These are phyloP conservation scores for Aspergillus vadensis DNA, from an alignment of 2,329 filamentous ascomycete genomes.

Conservation along the genomic window DNA sequence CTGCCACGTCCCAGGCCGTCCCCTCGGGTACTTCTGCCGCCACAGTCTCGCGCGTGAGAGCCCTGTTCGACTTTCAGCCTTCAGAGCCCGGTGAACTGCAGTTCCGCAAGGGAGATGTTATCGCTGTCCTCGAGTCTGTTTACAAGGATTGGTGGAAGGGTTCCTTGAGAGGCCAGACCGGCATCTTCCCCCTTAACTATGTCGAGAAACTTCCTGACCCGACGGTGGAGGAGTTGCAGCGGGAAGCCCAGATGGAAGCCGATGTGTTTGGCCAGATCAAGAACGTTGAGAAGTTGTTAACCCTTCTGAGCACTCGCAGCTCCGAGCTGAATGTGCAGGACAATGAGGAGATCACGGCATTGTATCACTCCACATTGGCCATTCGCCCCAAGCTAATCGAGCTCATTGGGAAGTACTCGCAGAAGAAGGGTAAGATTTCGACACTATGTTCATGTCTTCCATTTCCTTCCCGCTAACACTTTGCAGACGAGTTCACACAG, in stretches of 20 bases:
- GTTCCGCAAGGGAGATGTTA: conserved; percentile 95
- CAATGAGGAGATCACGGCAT: conserved; percentile 90
- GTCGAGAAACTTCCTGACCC: conserved; percentile 97
- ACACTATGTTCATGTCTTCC: too few species aligned
- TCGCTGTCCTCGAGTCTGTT: conserved; percentile 94
- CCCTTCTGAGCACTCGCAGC: conserved; percentile 84
- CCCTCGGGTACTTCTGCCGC: conserved; percentile 89
- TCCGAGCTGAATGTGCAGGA: conserved; percentile 80
- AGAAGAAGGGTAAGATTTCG: conserved; percentile 81
- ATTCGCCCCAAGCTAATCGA: conserved; percentile 97
- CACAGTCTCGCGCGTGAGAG: conserved; percentile 90
- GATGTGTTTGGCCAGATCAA: conserved; percentile 77
- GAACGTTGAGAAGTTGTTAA: conserved; percentile 80
- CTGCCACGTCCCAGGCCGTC: conserved; percentile 58
- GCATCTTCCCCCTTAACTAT: conserved; percentile 98
- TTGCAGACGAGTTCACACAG: conserved; percentile 90
- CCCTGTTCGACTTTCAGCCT: conserved; percentile 90
- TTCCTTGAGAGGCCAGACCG: conserved; percentile 87
- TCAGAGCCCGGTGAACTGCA: conserved; percentile 93
- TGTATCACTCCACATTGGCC: conserved; percentile 89
- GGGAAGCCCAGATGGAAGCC: conserved; percentile 92
- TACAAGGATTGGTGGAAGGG: conserved; percentile 99
- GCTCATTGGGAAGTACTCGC: conserved; percentile 97
- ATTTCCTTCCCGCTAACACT: conserved; percentile 17
- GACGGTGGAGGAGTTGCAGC: conserved; percentile 88